phyloP scores from a whole-genome alignment of 108 stramenopile species.

The Nitzschia sp. region DNA sequence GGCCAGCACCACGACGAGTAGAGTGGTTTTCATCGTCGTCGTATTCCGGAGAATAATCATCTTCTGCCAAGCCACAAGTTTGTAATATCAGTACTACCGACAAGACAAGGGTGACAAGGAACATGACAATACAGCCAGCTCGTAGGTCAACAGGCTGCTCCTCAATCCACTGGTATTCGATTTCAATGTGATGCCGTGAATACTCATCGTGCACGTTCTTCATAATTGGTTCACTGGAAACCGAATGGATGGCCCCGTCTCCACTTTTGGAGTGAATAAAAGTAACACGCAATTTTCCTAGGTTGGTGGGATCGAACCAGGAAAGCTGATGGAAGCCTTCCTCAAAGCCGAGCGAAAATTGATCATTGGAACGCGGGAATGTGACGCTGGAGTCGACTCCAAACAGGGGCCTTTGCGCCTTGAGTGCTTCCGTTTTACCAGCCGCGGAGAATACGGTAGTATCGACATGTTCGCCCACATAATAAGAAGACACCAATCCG shows the following conservation, averaged over 20 bases:
- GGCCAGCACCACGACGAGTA: too few species aligned
- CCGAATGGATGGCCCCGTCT: constrained; percentile 34
- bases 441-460: background rate
- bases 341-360: constrained; percentile 43
- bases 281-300: constrained; percentile 28
- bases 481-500: too few species aligned
- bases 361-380: constrained; percentile 7
- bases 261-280: constrained; percentile 44
- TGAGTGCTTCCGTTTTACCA: constrained; percentile 1
- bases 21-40: too few species aligned
- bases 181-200: constrained; percentile 3
- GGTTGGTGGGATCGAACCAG: constrained; percentile 19
- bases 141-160: constrained; percentile 29
- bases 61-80: constrained; percentile 21
- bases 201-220: background rate
- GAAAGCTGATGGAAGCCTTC: constrained; percentile 34
- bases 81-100: constrained; percentile 34
- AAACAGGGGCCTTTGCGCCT: constrained; percentile 15
- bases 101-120: constrained; percentile 27
- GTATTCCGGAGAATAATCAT: too few species aligned
- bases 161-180: constrained; percentile 42
- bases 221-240: constrained; percentile 19
- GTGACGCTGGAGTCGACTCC: background rate
- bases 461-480: background rate
- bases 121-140: constrained; percentile 29